Evolutionary conservation across 2,329 filamentous ascomycete species (phyloP).

Genomic region (Aureobasidium sp.): DNA sequence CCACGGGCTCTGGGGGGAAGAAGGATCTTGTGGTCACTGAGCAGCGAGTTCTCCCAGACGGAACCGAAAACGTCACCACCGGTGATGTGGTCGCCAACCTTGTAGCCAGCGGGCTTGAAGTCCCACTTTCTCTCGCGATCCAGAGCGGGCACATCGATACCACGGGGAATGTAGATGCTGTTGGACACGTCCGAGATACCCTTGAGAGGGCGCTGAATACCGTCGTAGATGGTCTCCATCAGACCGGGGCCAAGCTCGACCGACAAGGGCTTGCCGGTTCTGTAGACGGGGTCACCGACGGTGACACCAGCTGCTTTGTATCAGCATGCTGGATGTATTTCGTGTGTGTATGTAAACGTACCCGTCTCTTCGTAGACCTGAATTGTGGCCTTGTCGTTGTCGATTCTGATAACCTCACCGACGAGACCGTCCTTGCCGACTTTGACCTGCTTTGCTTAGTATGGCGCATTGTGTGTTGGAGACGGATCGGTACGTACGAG

Average conservation of each 20-base stretch:
- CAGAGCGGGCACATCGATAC: conserved; percentile 79
- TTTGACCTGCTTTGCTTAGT: conserved; percentile 48
- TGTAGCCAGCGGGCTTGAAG: conserved; percentile 71
- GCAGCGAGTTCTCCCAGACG: conserved; percentile 92
- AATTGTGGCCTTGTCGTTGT: conserved; percentile 88
- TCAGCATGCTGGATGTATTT: background rate
- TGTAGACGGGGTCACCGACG: conserved; percentile 84
- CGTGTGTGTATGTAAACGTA: conserved; percentile 37
- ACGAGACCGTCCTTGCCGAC: conserved; percentile 89
- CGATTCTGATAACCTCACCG: conserved; percentile 97
- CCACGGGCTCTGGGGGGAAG: conserved; percentile 84
- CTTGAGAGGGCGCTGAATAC: conserved; percentile 91
- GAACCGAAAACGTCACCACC: conserved; percentile 93
- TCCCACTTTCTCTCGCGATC: conserved; percentile 94
- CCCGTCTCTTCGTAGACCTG: conserved; percentile 99
- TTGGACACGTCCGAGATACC: conserved; percentile 69
- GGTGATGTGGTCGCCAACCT: conserved; percentile 94
- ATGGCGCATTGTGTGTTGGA: conserved; percentile 36
- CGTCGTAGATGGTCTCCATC: conserved; percentile 99
- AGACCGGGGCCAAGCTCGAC: conserved; percentile 95
- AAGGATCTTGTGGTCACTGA: conserved; percentile 88
- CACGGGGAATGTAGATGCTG: conserved; percentile 96
- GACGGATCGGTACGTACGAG: conserved; percentile 53
- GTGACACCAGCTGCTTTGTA: conserved; percentile 71
- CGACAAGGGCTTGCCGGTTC: conserved; percentile 91